phyloP scores from a whole-genome alignment of 176 grass and related monocot species.

The Eleusine coracana region DNA sequence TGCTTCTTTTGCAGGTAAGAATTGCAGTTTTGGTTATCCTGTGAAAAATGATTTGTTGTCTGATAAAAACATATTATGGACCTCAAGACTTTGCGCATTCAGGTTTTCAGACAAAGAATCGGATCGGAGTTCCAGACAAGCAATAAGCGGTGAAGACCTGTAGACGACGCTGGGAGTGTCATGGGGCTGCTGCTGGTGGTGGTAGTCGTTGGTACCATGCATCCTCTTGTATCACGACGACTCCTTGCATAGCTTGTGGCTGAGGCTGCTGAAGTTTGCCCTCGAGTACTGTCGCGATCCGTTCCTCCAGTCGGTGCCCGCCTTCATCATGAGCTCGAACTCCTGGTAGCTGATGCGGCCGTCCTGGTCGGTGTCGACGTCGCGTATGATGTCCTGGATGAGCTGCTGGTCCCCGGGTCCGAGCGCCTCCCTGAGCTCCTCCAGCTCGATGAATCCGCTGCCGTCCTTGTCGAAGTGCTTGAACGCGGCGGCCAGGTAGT shows the following conservation, averaged over 20 bases:
- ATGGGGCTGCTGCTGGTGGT: background rate
- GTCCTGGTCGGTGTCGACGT: constrained; percentile 81
- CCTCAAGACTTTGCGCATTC: background rate
- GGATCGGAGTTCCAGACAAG: background rate
- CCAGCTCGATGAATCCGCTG: constrained; percentile 81
- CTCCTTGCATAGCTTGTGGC: constrained; percentile 62
- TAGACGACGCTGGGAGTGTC: background rate
- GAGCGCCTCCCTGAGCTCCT: constrained; percentile 71
- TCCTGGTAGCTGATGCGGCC: constrained; percentile 85
- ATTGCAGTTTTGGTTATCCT: background rate
- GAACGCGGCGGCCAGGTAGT: constrained; percentile 79
- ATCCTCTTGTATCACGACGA: background rate
- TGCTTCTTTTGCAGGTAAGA: background rate
- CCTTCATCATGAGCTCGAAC: constrained; percentile 95
- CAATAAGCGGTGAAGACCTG: background rate
- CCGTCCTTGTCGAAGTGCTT: constrained; percentile 86
- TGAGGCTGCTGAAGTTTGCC: constrained; percentile 63
- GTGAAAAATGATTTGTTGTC: background rate
- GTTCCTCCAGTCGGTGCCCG: constrained; percentile 84
- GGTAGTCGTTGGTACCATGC: no score
- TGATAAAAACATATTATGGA: background rate
- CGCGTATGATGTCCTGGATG: constrained; percentile 77
- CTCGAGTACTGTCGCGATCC: constrained; percentile 58
- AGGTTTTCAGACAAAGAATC: background rate
- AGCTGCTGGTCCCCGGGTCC: constrained; percentile 71